Conservation (phyloP, 2,329 filamentous ascomycete genomes). For the Colletotrichum higginsianum region DNA sequence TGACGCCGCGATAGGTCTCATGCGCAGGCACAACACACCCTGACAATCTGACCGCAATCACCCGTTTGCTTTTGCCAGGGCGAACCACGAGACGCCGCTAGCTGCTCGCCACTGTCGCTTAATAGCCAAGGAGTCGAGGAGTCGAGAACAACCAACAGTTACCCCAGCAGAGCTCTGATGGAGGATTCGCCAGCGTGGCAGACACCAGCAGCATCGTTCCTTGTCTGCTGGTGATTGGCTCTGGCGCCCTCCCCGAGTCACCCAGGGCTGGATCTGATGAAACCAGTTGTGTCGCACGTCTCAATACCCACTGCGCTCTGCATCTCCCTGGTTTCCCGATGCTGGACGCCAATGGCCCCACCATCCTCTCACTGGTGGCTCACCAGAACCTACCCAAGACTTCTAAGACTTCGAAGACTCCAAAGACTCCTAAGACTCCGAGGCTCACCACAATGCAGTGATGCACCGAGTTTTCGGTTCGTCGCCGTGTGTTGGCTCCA, state of each 20-base stretch:
- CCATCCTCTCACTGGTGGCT: constrained; percentile 2
- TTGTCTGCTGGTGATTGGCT: constrained; percentile 35
- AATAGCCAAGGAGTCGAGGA: not conserved
- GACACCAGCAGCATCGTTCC: constrained; percentile 6
- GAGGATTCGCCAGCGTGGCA: constrained; percentile 18
- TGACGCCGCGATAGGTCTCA: constrained; percentile 13
- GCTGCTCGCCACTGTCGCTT: not conserved
- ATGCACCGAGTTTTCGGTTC: constrained; percentile 13
- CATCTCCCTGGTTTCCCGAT: constrained; percentile 32
- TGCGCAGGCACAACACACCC: constrained; percentile 20
- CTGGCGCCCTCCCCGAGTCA: constrained; percentile 16
- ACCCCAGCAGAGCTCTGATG: not conserved
- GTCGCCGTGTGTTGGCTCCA: not conserved
- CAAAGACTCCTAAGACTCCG: too few species aligned
- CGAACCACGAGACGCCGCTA: constrained; percentile 5
- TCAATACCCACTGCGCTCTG: constrained; percentile 39
- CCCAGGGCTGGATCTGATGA: constrained; percentile 38
- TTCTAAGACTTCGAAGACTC: too few species aligned
- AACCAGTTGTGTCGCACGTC: constrained; percentile 43
- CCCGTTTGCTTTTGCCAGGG: constrained; percentile 23
- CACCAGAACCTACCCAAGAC: constrained; percentile 3
- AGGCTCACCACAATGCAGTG: constrained; percentile 14
- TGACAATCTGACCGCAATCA: constrained; percentile 18
- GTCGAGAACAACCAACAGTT: constrained; percentile 13
- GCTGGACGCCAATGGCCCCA: constrained; percentile 30